These are phyloP conservation scores for Senna siamea DNA, from an alignment of 306 rosid species.

Conservation along the genomic window DNA sequence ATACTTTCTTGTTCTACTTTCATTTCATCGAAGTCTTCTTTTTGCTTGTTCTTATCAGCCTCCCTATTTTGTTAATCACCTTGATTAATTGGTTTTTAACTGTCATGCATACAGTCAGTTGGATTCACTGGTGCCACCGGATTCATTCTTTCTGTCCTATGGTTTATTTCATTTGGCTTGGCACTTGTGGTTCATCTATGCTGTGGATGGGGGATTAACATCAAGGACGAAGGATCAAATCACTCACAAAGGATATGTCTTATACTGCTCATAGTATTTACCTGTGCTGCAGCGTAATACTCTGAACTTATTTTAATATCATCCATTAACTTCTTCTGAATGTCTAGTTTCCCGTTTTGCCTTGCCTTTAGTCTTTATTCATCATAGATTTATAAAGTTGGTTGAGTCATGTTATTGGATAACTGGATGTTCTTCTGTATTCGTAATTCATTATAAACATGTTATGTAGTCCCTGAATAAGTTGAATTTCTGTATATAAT, in stretches of 20 bases:
- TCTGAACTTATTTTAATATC: slow-evolving; percentile 32
- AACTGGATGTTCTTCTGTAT: too few species aligned
- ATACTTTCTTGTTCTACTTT: neutral
- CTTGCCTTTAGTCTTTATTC: neutral
- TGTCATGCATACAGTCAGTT: slow-evolving; percentile 74
- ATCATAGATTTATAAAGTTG: neutral
- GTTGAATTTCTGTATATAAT: slow-evolving; percentile 9
- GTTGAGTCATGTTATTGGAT: neutral
- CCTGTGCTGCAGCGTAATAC: slow-evolving; percentile 79
- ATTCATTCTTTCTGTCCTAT: slow-evolving; percentile 75
- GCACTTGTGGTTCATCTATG: slow-evolving; percentile 70
- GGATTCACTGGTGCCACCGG: slow-evolving; percentile 92
- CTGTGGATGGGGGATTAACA: slow-evolving; percentile 89
- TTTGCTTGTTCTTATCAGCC: neutral
- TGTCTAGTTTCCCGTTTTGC: slow-evolving; percentile 11
- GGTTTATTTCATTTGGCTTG: slow-evolving; percentile 87
- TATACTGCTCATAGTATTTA: slow-evolving; percentile 67
- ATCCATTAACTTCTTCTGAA: slow-evolving; percentile 12
- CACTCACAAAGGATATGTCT: slow-evolving; percentile 77
- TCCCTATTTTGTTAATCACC: neutral
- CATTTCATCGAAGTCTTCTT: neutral
- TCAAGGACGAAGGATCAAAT: slow-evolving; percentile 66
- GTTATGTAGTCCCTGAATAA: neutral
- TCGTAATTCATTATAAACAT: too few species aligned
- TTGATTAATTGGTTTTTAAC: slow-evolving; percentile 13